Conservation (phyloP, 345 rosid species). For the Eucalyptus cloeziana region DNA sequence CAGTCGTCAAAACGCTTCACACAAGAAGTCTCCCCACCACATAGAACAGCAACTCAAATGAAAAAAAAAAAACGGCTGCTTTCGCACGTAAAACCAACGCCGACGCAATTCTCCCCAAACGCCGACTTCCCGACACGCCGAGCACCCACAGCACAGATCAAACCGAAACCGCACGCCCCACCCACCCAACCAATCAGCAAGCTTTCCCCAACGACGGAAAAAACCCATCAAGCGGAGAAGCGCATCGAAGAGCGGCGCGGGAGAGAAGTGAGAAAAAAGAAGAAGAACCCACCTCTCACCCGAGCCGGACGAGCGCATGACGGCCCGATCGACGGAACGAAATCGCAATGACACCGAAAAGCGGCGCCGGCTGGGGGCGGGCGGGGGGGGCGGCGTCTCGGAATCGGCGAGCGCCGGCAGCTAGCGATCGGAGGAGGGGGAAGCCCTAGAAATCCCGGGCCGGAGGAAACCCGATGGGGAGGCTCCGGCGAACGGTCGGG, state of each 20-base stretch:
- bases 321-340: neutral
- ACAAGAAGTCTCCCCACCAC: neutral
- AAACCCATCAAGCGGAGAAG: neutral
- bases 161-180: neutral
- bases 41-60: neutral
- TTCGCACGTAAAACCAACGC: neutral
- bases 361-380: neutral
- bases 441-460: neutral
- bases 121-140: neutral
- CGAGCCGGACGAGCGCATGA: neutral
- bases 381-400: neutral
- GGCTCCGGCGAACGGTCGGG: neutral
- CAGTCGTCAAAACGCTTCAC: neutral
- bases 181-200: neutral
- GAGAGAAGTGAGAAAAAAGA: neutral
- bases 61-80: neutral
- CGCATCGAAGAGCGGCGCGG: neutral
- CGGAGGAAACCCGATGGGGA: neutral
- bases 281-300: neutral
- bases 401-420: neutral
- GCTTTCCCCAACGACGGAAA: neutral
- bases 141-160: neutral
- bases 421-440: neutral
- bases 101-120: neutral
- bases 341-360: neutral